These are phyloP conservation scores for Aspergillus vadensis DNA, from an alignment of 2,329 filamentous ascomycete genomes.

Conservation along the genomic window DNA sequence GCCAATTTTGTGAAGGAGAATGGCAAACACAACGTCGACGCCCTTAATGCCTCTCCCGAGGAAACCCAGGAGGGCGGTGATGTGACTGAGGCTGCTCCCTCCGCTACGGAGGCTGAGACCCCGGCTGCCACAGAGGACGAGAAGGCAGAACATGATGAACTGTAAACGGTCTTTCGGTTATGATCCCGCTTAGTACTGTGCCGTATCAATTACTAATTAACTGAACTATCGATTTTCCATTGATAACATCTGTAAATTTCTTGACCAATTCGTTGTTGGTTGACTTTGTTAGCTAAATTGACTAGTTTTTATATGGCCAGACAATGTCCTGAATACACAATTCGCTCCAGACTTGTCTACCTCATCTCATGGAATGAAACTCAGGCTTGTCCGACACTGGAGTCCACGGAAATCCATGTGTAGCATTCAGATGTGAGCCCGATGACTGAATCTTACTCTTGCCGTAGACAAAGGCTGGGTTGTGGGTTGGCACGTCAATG, in stretches of 20 bases:
- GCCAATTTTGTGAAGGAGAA: constrained; percentile 92
- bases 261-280: background rate
- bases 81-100: constrained; percentile 29
- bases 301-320: background rate
- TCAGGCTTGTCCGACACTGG: too few relatives aligned
- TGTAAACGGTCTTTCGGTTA: constrained; percentile 30
- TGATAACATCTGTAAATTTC: background rate
- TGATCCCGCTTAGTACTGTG: constrained; percentile 4
- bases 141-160: constrained; percentile 41
- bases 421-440: too few relatives aligned
- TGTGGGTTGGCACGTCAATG: too few relatives aligned
- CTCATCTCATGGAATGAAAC: too few relatives aligned
- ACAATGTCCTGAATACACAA: constrained; percentile 1
- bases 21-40: constrained; percentile 81
- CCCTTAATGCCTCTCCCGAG: constrained; percentile 57
- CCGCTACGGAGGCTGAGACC: constrained; percentile 22
- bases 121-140: constrained; percentile 29
- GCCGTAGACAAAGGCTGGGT: too few relatives aligned
- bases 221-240: background rate
- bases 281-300: background rate
- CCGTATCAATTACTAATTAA: constrained; percentile 8
- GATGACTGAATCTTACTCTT: too few relatives aligned
- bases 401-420: too few relatives aligned
- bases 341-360: background rate
- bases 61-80: constrained; percentile 54